Conservation (phyloP, 768 basidiomycete species). For the Leucocoprinus sp. region DNA sequence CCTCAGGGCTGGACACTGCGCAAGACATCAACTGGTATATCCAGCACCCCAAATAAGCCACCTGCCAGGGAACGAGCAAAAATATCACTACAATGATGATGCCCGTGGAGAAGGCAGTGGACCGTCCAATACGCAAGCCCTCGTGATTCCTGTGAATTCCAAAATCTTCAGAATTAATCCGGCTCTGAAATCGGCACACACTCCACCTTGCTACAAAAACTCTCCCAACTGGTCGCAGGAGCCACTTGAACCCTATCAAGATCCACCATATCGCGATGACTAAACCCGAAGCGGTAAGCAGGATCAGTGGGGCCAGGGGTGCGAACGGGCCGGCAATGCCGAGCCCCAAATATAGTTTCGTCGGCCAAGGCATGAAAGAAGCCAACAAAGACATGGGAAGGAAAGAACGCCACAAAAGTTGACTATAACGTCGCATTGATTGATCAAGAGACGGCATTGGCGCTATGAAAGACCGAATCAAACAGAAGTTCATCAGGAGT, state of each 20-base stretch:
- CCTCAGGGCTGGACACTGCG: conserved; percentile 23
- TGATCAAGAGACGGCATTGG: conserved; percentile 39
- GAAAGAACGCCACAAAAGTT: conserved; percentile 30
- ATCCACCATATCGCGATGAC: conserved; percentile 55
- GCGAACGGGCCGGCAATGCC: conserved; percentile 39
- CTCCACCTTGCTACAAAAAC: conserved; percentile 30
- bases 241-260: conserved; percentile 40
- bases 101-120: conserved; percentile 48
- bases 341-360: conserved; percentile 52
- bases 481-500: background rate
- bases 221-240: conserved; percentile 26
- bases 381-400: conserved; percentile 34
- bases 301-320: conserved; percentile 45
- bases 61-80: conserved; percentile 83
- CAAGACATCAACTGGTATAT: conserved; percentile 69
- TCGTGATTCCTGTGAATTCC: conserved; percentile 14
- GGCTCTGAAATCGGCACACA: background rate
- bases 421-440: conserved; percentile 39
- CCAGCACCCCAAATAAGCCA: conserved; percentile 82
- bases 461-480: conserved; percentile 19
- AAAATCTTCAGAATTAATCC: conserved; percentile 10
- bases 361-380: conserved; percentile 50
- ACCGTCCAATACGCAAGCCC: conserved; percentile 30
- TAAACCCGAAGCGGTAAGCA: conserved; percentile 56
- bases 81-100: conserved; percentile 61